Conservation (phyloP, 2,329 filamentous ascomycete species). For the Paracamarosporium sp. region DNA sequence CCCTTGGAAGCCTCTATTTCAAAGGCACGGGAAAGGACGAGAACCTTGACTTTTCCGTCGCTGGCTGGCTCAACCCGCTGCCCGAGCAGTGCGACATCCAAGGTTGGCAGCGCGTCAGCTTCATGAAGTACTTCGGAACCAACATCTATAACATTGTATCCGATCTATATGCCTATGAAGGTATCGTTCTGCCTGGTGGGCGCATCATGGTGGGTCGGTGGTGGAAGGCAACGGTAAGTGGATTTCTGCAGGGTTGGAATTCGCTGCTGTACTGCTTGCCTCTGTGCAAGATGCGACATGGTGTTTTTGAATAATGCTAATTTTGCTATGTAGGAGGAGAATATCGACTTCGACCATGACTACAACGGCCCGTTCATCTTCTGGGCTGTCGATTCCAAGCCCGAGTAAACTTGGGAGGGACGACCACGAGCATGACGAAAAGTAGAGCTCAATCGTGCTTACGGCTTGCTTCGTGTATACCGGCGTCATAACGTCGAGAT, state of each 20-base stretch:
- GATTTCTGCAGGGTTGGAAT: too few relatives aligned
- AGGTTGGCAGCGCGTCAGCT: constrained; percentile 61
- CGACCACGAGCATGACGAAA: not conserved
- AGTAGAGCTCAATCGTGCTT: too few relatives aligned
- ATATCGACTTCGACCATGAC: not conserved
- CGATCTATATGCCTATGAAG: constrained; percentile 58
- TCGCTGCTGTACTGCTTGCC: too few relatives aligned
- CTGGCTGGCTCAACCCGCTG: constrained; percentile 59
- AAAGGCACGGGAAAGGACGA: constrained; percentile 49
- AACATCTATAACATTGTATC: constrained; percentile 32
- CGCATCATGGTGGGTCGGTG: constrained; percentile 56
- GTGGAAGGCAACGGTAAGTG: constrained; percentile 47
- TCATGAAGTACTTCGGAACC: constrained; percentile 59
- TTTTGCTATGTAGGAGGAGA: not conserved
- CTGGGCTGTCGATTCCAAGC: not conserved
- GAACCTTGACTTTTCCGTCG: constrained; percentile 36
- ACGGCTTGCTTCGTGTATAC: too few relatives aligned
- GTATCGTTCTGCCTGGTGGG: constrained; percentile 55
- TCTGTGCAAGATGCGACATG: too few relatives aligned
- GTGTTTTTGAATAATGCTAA: too few relatives aligned
- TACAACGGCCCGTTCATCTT: not conserved
- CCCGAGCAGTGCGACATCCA: constrained; percentile 55
- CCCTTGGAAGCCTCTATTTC: too few relatives aligned
- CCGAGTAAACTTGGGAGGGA: not conserved
- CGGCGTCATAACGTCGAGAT: too few relatives aligned